phyloP scores from a whole-genome alignment of 768 basidiomycete genomes.

The Clathrus columnatus region DNA sequence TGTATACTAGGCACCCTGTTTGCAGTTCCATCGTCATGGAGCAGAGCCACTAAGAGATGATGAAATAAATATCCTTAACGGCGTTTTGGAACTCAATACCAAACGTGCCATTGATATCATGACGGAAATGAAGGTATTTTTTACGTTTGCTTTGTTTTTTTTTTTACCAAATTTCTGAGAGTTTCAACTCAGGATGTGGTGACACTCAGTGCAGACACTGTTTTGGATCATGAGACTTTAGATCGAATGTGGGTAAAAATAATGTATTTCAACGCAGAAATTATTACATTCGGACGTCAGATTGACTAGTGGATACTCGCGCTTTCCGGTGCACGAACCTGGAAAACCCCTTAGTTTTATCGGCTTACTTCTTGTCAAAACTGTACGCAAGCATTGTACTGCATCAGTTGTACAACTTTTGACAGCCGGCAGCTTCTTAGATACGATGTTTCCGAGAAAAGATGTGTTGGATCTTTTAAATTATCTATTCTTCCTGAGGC shows the following conservation, averaged over 20 bases:
- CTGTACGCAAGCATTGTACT: conserved; percentile 32
- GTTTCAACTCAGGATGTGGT: conserved; percentile 57
- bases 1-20: background rate
- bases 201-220: conserved; percentile 65
- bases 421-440: conserved; percentile 56
- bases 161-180: background rate
- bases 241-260: conserved; percentile 54
- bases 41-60: conserved; percentile 71
- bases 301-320: conserved; percentile 77
- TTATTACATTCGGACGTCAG: conserved; percentile 25
- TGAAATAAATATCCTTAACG: conserved; percentile 69
- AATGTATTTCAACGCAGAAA: background rate
- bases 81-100: conserved; percentile 48
- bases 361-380: conserved; percentile 78
- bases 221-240: conserved; percentile 71
- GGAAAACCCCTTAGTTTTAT: conserved; percentile 61
- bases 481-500: conserved; percentile 88
- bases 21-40: conserved; percentile 65
- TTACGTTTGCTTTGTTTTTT: background rate
- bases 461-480: conserved; percentile 65
- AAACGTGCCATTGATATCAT: conserved; percentile 50
- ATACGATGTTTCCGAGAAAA: conserved; percentile 77
- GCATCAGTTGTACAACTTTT: background rate
- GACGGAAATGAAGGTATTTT: conserved; percentile 61
- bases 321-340: conserved; percentile 81